Percentiles rank a stretch among this genome's conserved stretches.
Evolutionary conservation across 139 green algal genomes (phyloP).

Genomic region (Chlamydomonas incerta): DNA sequence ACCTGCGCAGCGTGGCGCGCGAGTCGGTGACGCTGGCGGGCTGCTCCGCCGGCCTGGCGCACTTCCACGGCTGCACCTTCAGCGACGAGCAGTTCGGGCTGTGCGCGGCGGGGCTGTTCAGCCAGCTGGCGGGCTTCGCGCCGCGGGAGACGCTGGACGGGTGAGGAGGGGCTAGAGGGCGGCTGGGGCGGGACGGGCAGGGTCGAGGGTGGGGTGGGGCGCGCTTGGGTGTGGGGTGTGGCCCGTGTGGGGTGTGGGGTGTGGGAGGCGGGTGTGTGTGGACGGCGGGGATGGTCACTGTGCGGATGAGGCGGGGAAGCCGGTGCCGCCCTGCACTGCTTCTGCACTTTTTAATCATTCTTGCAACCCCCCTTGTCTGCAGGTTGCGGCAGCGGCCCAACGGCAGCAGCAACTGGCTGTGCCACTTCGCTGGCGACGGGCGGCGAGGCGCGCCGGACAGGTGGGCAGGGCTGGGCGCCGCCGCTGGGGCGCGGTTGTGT

Average conservation of each 20-base stretch:
- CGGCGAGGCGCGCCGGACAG: neutral
- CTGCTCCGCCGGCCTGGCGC: neutral
- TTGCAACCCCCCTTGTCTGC: too few species aligned
- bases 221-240: too few species aligned
- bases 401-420: slow-evolving; percentile 11
- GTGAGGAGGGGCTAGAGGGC: neutral
- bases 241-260: too few species aligned
- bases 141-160: neutral
- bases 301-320: too few species aligned
- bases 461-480: too few species aligned
- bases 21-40: neutral
- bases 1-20: neutral
- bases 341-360: too few species aligned
- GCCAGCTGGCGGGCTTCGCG: neutral
- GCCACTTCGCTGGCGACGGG: slow-evolving; percentile 1
- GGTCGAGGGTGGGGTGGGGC: too few species aligned
- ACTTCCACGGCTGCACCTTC: slow-evolving; percentile 45
- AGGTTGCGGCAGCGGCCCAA: neutral
- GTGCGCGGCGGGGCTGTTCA: slow-evolving; percentile 24
- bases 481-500: too few species aligned
- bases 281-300: too few species aligned
- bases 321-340: too few species aligned
- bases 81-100: slow-evolving; percentile 38
- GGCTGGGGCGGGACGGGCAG: too few species aligned
- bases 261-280: too few species aligned